Evolutionary conservation across 2,329 filamentous ascomycete species (phyloP), one percentile per base, ranked within the genome.

Genomic region (Paecilomyces variotii): DNA sequence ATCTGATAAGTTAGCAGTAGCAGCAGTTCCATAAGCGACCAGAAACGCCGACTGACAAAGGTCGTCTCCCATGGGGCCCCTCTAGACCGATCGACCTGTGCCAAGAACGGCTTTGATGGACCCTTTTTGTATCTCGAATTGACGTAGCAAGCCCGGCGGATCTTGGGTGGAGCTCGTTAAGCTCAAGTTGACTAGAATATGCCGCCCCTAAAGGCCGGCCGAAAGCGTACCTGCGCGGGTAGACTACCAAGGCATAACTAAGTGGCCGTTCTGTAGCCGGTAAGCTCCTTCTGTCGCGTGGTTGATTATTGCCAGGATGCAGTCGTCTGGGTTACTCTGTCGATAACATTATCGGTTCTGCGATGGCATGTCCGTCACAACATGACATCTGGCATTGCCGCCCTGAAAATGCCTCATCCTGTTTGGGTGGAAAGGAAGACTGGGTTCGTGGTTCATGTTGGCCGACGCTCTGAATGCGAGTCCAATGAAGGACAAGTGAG

Each of bases 401-500:
- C 26, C 19, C 12, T 19, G 19, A 35, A 55, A 55, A 55, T 55
- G 54, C 54, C 54, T 55, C 54, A 55, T 34, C 24, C 25, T 35
- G 12, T 45, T 55, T 45, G 54, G 54, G 54, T 30, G 35, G n/a
- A n/a, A 39, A 19, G 4, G 28, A 30, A 39, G 35, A 39, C 14
- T 39, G 35, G 35, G 35, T 39, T 39, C 32, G 32, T 34, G 32
- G 32, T 34, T 34, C 5, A 34, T n/a, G 6, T n/a, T 39, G 35
- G 35, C n/a, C n/a, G 35, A 39, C 35, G n/a, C n/a, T n/a, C 35
- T n/a, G 35, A 39, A 39, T n/a, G 14, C 35, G 35, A 39, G 35
- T 39, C 35, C 35, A 39, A 39, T 39, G 35, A 39, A 39, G 35
- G 35, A 14, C 14, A 2, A 39, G 50, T 52, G 32, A 67, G 24